These are phyloP conservation scores for Phascolomyces articulosus DNA, from an alignment of 371 early-diverging fungal species.

Conservation along the genomic window DNA sequence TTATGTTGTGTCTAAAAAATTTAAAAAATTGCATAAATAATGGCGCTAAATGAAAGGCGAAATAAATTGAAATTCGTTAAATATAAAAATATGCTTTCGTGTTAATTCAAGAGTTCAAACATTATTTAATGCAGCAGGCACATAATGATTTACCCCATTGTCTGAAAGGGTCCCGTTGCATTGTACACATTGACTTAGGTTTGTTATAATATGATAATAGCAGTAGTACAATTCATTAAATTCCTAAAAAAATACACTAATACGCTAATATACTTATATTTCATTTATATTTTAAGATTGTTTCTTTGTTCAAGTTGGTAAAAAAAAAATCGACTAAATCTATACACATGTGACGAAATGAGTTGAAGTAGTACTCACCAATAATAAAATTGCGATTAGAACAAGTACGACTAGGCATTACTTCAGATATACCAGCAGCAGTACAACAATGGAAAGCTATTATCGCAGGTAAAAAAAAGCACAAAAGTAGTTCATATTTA, in stretches of 20 bases:
- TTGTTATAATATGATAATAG: slow-evolving; percentile 2
- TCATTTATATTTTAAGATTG: slow-evolving; percentile 49
- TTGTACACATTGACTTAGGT: slow-evolving; percentile 67
- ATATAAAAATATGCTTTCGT: no score
- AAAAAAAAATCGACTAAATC: slow-evolving; percentile 17
- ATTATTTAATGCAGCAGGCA: background rate
- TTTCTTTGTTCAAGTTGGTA: slow-evolving; percentile 81
- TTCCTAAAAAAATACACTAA: no score
- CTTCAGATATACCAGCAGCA: slow-evolving; percentile 73
- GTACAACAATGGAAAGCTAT: slow-evolving; percentile 93
- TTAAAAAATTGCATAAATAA: no score
- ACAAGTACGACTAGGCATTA: slow-evolving; percentile 72
- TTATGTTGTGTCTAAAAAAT: no score
- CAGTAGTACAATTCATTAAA: no score
- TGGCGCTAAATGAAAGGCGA: no score
- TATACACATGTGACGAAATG: background rate
- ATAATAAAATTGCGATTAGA: no score
- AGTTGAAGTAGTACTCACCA: background rate
- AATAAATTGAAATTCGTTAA: no score
- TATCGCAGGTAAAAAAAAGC: slow-evolving; percentile 69
- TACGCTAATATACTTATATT: no score
- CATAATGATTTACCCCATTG: slow-evolving; percentile 38
- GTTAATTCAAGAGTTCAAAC: background rate
- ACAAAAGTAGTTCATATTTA: slow-evolving; percentile 30
- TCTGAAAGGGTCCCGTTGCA: slow-evolving; percentile 58